Evolutionary conservation across 768 basidiomycete species (phyloP), one percentile per base, ranked within the genome.

Genomic region (Auricularia sp.): DNA sequence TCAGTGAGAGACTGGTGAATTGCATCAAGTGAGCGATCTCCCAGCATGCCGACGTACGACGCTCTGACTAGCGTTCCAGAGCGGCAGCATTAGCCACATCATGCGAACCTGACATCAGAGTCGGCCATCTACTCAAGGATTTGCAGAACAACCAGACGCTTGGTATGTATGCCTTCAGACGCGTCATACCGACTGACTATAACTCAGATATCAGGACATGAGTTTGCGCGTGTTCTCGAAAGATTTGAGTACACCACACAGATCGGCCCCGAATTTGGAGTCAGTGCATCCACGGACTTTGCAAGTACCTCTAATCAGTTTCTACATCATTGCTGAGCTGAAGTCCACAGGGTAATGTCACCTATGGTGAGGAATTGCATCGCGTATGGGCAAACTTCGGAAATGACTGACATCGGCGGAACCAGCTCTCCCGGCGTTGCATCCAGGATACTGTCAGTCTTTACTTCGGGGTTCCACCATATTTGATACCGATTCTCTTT

Each of bases 241-340:
- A 74, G 74, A 51, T 87, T 83, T 66, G 82, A 79, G 16, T 69
- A 83, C 71, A 68, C 67, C 36, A 72, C 74, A 2, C 72, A 68
- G 4, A 65, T 62, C 4, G 51, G 23, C 7, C 36, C 63, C n/a
- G 69, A 72, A 53, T 74, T 70, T 10, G 74, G 78, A 3, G 76
- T 83, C 8, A 74, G 74, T 18, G 88, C 87, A 3, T 90, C 88
- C 3, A 90, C 90, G 8, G 90, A 91, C 73, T 90, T 91, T 72
- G 90, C 90, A 66, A 77, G 87, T 78, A 3, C 64, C 62, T 36
- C 64, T 43, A 34, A 60, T 43, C 44, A 56, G 64, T 36, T 44
- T 60, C 23, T 23, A 21, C 36, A 64, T 44, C 53, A 68, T 39
- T 65, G 8, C 66, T 36, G 33, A 61, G 61, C 35, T 43, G 23